Evolutionary conservation across 2,329 filamentous ascomycete species (phyloP).

Genomic region (Chalaropsis thielavioides): DNA sequence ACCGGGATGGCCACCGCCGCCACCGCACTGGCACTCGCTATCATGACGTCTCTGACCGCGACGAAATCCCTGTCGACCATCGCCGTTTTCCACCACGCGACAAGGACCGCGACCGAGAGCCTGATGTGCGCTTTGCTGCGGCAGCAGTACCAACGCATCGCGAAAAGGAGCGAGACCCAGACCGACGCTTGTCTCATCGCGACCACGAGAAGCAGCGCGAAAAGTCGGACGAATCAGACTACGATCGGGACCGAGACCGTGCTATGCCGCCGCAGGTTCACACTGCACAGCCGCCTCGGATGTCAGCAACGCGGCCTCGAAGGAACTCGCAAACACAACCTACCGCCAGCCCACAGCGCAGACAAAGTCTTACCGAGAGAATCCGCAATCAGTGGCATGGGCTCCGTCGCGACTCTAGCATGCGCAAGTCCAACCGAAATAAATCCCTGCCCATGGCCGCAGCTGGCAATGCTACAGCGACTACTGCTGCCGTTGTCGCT

Average conservation of each 20-base stretch:
- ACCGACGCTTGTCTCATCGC: constrained; percentile 2
- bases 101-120: constrained; percentile 19
- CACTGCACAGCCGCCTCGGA: not conserved
- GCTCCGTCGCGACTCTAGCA: constrained; percentile 12
- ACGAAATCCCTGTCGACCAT: constrained; percentile 15
- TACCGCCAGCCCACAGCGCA: constrained; percentile 8
- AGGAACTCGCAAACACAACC: constrained; percentile 15
- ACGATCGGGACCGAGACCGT: constrained; percentile 8
- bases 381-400: constrained; percentile 10
- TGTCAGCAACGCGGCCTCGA: not conserved
- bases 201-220: constrained; percentile 8
- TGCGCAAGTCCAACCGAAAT: constrained; percentile 11
- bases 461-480: not conserved
- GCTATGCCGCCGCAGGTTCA: not conserved
- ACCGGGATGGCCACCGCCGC: constrained; percentile 14
- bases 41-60: constrained; percentile 17
- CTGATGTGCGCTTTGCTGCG: constrained; percentile 14
- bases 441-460: constrained; percentile 11
- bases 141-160: not conserved
- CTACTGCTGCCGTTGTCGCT: not conserved
- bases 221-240: constrained; percentile 13
- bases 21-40: constrained; percentile 9
- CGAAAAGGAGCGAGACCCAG: not conserved
- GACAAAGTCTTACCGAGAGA: constrained; percentile 15
- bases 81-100: constrained; percentile 6